Base-by-base conservation (phyloP, 2,329 filamentous ascomycete genomes). In the Pseudofabraea citricarpa region DNA sequence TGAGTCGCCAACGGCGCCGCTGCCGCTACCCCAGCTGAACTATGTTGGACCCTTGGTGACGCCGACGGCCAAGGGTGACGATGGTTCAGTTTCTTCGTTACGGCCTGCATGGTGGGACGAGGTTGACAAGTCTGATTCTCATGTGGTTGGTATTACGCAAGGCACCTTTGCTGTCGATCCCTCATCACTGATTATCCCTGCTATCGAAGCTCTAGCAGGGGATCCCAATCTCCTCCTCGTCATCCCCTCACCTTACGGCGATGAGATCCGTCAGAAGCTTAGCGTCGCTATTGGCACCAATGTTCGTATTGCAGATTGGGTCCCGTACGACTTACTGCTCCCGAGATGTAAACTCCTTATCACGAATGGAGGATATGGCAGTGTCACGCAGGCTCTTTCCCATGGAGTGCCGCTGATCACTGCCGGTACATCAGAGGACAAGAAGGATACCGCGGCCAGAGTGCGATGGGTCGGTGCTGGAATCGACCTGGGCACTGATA, bases 161-260 rank as follows among this genome's bases (percentile, higher is more conserved):
- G 65, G 65, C 4, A 67, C 65, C 0, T 43, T 67, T 16, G 62
- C 63, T 26, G 63, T 61, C 56, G 54, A 68, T 16, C 63, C 64
- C 3, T 57, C 55, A 0, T 64, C 60, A 0, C 54, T 68, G 33
- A 65, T 68, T 41, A 54, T 67, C n/a, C 65, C 65, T 0, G 50
- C 63, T 5, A 58, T 68, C n/a, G 40, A 57, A 13, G 65, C 64
- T 1, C 56, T 68, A 1, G 51, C 48, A 2, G 38, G 44, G 2
- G 52, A 67, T 18, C 27, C 54, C 4, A 41, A 48, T 5, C 50
- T 63, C 9, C 45, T 65, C 2, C 45, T 68, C 0, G 53, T 67
- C 3, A 62, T 68, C 6, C 49, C 62, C 1, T 65, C 64, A 0
- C 61, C 61, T 0, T 52, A 19, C 10, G 20, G 4, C n/a, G 32